Evolutionary conservation across 2,329 filamentous ascomycete genomes (phyloP).

Genomic region (Neoascochyta sp.): DNA sequence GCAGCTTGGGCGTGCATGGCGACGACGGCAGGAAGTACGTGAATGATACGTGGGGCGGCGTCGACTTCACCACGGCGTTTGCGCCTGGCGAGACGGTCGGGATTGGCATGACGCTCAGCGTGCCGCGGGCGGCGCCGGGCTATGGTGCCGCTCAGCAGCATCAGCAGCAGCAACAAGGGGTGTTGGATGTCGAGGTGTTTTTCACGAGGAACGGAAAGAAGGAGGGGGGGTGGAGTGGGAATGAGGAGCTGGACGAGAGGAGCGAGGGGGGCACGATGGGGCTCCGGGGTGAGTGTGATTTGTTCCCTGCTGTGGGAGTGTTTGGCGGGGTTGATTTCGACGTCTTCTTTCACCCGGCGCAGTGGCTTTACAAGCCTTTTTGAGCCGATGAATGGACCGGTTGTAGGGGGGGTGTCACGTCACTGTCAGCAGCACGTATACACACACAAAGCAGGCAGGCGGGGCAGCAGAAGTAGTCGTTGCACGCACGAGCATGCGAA

Average conservation of each 20-base stretch:
- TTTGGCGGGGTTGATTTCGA: slow-evolving; percentile 68
- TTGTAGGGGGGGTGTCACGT: too few species aligned
- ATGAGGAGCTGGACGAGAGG: slow-evolving; percentile 68
- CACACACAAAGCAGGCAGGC: too few species aligned
- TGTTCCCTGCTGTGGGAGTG: slow-evolving; percentile 67
- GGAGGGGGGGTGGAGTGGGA: slow-evolving; percentile 64
- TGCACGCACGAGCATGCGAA: too few species aligned
- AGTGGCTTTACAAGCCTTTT: slow-evolving; percentile 52
- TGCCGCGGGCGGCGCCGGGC: slow-evolving; percentile 36
- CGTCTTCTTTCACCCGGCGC: slow-evolving; percentile 57
- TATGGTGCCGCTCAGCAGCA: slow-evolving; percentile 27
- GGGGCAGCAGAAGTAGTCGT: too few species aligned
- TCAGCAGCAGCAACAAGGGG: slow-evolving; percentile 18
- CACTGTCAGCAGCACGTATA: too few species aligned
- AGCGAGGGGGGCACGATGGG: slow-evolving; percentile 61
- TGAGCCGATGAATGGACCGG: too few species aligned
- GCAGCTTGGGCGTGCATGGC: slow-evolving; percentile 69
- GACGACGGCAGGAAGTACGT: slow-evolving; percentile 75
- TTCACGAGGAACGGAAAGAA: slow-evolving; percentile 64
- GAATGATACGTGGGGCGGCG: slow-evolving; percentile 71
- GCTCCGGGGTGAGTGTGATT: slow-evolving; percentile 66
- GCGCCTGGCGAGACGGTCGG: slow-evolving; percentile 64
- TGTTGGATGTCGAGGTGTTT: slow-evolving; percentile 59
- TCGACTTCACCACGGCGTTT: slow-evolving; percentile 64
- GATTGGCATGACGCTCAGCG: slow-evolving; percentile 63